phyloP scores from a whole-genome alignment of 2,329 filamentous ascomycete genomes.

The Ustulina deusta region DNA sequence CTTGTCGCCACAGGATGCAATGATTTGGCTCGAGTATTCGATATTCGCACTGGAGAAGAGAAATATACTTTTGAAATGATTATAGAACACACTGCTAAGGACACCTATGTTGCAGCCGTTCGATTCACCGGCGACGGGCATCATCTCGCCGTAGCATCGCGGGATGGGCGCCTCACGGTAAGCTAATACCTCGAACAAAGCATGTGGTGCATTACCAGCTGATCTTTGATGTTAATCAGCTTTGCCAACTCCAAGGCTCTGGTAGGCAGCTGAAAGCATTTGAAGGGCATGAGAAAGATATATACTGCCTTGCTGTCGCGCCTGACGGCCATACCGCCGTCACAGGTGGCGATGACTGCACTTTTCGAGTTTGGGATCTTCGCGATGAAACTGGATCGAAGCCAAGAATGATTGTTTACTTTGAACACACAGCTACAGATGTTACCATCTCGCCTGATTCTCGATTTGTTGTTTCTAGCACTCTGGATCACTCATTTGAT shows the following conservation, averaged over 20 bases:
- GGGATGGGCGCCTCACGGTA: constrained; percentile 3
- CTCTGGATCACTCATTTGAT: not conserved
- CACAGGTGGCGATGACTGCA: not conserved
- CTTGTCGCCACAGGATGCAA: constrained; percentile 3
- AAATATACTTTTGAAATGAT: constrained; percentile 7
- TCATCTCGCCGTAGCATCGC: not conserved
- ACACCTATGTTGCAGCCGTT: not conserved
- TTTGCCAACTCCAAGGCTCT: constrained; percentile 4
- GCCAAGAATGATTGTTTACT: not conserved
- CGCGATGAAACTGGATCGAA: not conserved
- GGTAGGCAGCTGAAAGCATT: not conserved
- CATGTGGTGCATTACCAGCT: not conserved
- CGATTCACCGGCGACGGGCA: not conserved
- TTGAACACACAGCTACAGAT: not conserved
- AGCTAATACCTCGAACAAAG: not conserved
- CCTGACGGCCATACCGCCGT: constrained; percentile 4
- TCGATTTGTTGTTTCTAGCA: not conserved
- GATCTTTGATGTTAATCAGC: constrained; percentile 4
- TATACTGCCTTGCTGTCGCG: not conserved
- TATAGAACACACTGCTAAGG: not conserved
- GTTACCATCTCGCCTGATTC: constrained; percentile 22
- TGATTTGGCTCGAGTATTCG: constrained; percentile 4
- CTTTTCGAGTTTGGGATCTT: constrained; percentile 13
- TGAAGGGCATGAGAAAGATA: not conserved
- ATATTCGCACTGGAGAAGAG: constrained; percentile 6